Base-by-base conservation (phyloP, 169 alveolate species). In the Cryptosporidium tyzzeri region DNA sequence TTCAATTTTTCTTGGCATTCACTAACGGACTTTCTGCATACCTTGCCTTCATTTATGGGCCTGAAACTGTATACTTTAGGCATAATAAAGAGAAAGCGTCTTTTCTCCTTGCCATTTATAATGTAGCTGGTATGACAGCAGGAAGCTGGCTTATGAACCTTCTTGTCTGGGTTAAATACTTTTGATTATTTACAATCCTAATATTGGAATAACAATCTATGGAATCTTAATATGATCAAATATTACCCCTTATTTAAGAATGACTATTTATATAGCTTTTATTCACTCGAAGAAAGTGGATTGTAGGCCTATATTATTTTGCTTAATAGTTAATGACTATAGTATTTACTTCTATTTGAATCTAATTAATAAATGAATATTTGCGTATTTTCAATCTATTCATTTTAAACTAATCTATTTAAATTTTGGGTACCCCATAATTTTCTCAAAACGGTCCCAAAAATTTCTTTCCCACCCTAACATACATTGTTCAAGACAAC, bases 41-140 rank as follows among this genome's bases (percentile, higher is more conserved):
- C 55, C 70, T 80, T 31, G 89, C 89, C 69, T 80, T 80, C 35
- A 80, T 80, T 41, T 80, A 80, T 51, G 89, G 89, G 16, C 89
- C 89, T 14, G 89, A 80, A n/a, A 65, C 89, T 7, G 89, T 80
- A 12, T 80, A 80, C 18, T 65, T 62, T 14, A 59, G 89, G 39
- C 67, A 80, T 10, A 80, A 80, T 39, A 80, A 80, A 55, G 89
- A 80, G 45, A 80, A 80, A 48, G 89, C 89, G 7, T 80, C 89
- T 3, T 80, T 80, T 26, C 68, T 80, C 14, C 74, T 80, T 8
- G 71, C 89, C 14, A 80, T 80, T 10, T 80, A 80, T 50, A 80
- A 80, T 31, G 89, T 80, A 18, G 89, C 75, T 7, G 89, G 89
- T 16, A 80, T 80, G 89, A 80, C 89, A n/a, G 89, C 89, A 16